A percentile compares a stretch with the other conserved stretches of the same genome.
These are phyloP conservation scores for Ceraceosorus guamensis DNA, from an alignment of 1,284 basidiomycete species.

Conservation along the genomic window DNA sequence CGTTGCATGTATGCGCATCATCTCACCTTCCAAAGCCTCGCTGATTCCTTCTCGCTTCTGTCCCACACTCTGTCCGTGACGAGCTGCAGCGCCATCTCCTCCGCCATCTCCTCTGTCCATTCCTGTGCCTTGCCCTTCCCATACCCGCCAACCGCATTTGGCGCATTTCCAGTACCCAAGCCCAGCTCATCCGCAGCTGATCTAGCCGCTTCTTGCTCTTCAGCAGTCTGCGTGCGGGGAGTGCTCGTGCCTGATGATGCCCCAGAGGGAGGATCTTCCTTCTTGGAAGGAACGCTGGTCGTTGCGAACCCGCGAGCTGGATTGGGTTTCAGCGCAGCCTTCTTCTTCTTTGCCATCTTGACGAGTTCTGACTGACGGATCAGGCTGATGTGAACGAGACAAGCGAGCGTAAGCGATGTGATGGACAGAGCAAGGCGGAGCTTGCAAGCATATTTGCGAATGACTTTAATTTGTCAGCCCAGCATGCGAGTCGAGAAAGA, in stretches of 20 bases:
- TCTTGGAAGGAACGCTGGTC: conserved; percentile 68
- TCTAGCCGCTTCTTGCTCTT: conserved; percentile 12
- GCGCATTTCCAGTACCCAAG: not conserved
- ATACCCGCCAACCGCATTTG: no score
- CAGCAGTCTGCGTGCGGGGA: not conserved
- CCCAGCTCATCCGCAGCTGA: conserved; percentile 4
- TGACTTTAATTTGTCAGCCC: no score
- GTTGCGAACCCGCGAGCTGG: conserved; percentile 46
- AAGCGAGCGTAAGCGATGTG: no score
- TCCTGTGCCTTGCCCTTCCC: conserved; percentile 1
- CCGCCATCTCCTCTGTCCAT: conserved; percentile 34
- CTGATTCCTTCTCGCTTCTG: conserved; percentile 79
- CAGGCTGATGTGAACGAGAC: no score
- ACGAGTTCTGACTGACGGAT: no score
- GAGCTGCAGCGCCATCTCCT: conserved; percentile 43
- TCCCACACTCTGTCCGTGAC: conserved; percentile 69
- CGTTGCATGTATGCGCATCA: no score
- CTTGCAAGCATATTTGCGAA: no score
- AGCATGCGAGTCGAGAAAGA: no score
- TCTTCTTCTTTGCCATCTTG: conserved; percentile 44
- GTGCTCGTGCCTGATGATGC: not conserved
- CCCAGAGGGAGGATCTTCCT: conserved; percentile 52
- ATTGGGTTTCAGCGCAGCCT: conserved; percentile 36
- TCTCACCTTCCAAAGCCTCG: conserved; percentile 59
- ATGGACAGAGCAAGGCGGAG: no score